Evolutionary conservation across 306 rosid genomes (phyloP), one percentile per base, ranked within the genome.

Genomic region (apple (Malus domestica)): DNA sequence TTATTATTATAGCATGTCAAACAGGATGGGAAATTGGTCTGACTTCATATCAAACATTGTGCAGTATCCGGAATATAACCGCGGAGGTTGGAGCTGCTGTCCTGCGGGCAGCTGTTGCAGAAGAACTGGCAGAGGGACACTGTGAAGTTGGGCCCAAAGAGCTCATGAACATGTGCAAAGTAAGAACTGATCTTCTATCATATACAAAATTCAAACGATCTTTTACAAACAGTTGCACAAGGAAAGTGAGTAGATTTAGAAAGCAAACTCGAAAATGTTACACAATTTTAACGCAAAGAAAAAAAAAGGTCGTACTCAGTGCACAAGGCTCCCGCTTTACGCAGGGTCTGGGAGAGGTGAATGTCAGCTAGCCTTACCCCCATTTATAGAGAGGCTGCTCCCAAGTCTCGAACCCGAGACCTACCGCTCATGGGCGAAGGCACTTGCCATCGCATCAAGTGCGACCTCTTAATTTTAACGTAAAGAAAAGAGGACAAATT

Each of bases 21-120:
- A 14, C 38, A 14, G 76, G 19, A 65, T 49, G 38, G 35, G 67
- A 51, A 51, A 22, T 59, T 79, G 54, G 63, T 64, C 73, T 77
- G 45, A 81, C 79, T 30, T 30, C 33, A 4, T 30, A 30, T 30
- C 33, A 30, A 30, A 30, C 33, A 30, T 30, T 4, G 4, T 80
- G 84, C 90, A 94, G 98, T 71, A 94, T 94, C 78, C 86, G 98
- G 65, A 59, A 86, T 35, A 82, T 94, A 73, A 91, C 98, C 4
- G 94, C 84, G 0, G 90, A 91, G 85, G 98, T 94, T 74, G 98
- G 98, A 76, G 97, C 96, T 70, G 96, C 98, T 72, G 98, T 94
- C 60, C 25, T 91, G 59, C 85, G 82, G 40, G 91, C 90, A 45
- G 98, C 98, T 68, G 87, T 91, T 67, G 87, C 86, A 35, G 98